Percentiles rank a stretch among this genome's conserved stretches.
Conservation (phyloP, 805 yeast species). For the Lipomyces yamadae region DNA sequence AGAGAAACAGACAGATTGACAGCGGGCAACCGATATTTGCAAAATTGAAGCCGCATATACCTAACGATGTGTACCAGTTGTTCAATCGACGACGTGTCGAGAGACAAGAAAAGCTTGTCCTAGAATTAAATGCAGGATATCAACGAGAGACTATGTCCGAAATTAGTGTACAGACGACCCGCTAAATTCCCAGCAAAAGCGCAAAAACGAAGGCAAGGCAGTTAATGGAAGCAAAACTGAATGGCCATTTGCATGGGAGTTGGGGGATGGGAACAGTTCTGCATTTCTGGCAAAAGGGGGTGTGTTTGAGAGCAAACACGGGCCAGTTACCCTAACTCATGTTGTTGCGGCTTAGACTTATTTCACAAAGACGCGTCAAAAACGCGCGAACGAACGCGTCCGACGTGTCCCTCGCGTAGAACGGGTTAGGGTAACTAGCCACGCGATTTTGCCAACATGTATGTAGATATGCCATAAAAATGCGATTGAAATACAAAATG, state of each 20-base stretch:
- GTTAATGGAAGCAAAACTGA: background rate
- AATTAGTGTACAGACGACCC: background rate
- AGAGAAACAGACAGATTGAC: background rate
- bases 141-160: background rate
- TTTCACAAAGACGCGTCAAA: no score
- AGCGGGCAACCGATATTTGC: background rate
- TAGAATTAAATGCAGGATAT: background rate
- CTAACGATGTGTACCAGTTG: background rate
- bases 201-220: background rate
- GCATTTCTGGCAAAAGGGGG: background rate
- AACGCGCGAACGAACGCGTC: no score
- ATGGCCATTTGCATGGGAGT: background rate
- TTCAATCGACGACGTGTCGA: background rate
- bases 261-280: background rate
- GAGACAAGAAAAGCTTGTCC: background rate
- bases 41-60: background rate
- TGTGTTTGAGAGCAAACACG: no score
- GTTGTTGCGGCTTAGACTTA: no score
- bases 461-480: no score
- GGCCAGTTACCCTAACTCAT: no score
- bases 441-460: no score
- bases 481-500: no score
- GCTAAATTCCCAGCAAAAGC: background rate
- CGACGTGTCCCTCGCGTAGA: no score
- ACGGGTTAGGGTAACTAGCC: no score